Evolutionary conservation across 2,329 filamentous ascomycete species (phyloP).

Genomic region (Mollisiaceae sp.): DNA sequence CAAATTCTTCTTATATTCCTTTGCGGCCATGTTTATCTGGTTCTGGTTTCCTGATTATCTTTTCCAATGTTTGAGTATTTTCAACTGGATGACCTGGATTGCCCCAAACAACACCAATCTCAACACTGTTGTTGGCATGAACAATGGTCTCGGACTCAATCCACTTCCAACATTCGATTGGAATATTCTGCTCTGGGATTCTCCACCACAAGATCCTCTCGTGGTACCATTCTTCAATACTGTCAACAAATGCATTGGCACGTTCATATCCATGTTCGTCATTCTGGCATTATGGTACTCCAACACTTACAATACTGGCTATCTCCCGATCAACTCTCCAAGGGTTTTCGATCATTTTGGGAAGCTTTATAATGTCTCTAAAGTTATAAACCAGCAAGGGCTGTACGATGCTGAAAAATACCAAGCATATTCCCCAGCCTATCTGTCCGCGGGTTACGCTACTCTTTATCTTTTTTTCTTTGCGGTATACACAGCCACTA

Average conservation of each 20-base stretch:
- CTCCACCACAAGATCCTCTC: conserved; percentile 55
- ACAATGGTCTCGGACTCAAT: conserved; percentile 49
- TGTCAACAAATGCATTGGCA: conserved; percentile 71
- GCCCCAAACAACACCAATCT: conserved; percentile 48
- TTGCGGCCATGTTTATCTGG: conserved; percentile 54
- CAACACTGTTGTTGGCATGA: conserved; percentile 45
- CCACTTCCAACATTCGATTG: conserved; percentile 51
- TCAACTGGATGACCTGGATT: conserved; percentile 61
- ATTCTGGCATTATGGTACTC: conserved; percentile 61
- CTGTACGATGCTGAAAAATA: conserved; percentile 55
- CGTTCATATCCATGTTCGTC: conserved; percentile 41
- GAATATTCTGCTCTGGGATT: conserved; percentile 43
- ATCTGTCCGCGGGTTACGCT: conserved; percentile 73
- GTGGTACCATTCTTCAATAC: conserved; percentile 79
- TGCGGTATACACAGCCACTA: conserved; percentile 73
- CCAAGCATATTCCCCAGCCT: conserved; percentile 69
- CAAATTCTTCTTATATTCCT: conserved; percentile 51
- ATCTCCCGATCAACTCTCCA: conserved; percentile 71
- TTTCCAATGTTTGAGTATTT: conserved; percentile 51
- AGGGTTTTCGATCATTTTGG: conserved; percentile 76
- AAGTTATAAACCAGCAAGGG: conserved; percentile 59
- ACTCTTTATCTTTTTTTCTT: conserved; percentile 72
- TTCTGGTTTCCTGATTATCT: conserved; percentile 57
- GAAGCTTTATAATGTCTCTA: conserved; percentile 64
- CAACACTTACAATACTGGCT: conserved; percentile 66